Evolutionary conservation across 768 basidiomycete species (phyloP).

Genomic region (Psilocybe cyanescens): DNA sequence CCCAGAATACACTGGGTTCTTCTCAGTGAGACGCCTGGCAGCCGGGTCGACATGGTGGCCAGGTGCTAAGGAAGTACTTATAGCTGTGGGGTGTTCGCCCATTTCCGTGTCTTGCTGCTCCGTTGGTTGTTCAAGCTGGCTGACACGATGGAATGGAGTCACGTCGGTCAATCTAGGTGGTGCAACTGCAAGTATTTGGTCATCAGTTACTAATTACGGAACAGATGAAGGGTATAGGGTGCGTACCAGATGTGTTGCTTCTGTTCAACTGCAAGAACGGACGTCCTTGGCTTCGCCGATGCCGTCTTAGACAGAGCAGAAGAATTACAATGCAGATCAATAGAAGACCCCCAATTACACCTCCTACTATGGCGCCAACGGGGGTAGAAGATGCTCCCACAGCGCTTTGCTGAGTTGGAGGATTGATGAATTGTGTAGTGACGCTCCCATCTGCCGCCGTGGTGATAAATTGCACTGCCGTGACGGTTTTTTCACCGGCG

Average conservation of each 20-base stretch:
- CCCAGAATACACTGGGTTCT: neutral
- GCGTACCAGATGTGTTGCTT: neutral
- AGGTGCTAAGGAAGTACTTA: neutral
- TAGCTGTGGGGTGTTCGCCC: neutral
- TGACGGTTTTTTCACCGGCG: neutral
- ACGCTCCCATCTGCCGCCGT: neutral
- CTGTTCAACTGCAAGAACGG: neutral
- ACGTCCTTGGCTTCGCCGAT: neutral
- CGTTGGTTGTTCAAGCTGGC: neutral
- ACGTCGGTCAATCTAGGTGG: neutral
- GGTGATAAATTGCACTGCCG: neutral
- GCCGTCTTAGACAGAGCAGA: neutral
- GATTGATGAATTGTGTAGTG: neutral
- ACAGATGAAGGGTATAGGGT: neutral
- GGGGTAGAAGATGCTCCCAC: neutral
- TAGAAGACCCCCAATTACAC: constrained; percentile 1
- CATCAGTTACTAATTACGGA: neutral
- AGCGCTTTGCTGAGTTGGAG: neutral
- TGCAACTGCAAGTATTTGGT: neutral
- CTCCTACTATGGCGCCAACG: constrained; percentile 1
- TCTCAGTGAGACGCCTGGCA: neutral
- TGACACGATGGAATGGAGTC: neutral
- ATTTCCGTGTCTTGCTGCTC: neutral
- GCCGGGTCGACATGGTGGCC: neutral
- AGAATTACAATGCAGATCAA: neutral